Base-by-base conservation (phyloP, 108 stramenopile genomes). In the Cyclotella sp. region DNA sequence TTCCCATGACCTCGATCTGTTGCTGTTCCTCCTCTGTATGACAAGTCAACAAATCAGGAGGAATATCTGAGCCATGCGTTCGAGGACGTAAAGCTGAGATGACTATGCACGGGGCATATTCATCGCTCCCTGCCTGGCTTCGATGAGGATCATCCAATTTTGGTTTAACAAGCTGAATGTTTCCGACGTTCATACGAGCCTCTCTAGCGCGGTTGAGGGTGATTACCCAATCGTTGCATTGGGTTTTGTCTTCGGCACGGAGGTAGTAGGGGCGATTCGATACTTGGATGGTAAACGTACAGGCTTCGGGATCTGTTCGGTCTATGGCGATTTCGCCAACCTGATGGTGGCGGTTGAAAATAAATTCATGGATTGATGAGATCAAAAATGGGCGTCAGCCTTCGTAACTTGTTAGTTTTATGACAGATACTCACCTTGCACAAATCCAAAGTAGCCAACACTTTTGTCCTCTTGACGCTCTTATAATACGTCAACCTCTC, bases 401-500 rank as follows among this genome's bases (percentile, higher is more conserved):
- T 6, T 5, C 2, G 4, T 5, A 6, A 34, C 34, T 34, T 6
- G 34, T 34, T 34, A 34, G 34, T 34, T 34, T 34, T 51, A 8
- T 51, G 3, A 51, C 3, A 3, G 65, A 12, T 3, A 76, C 85
- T 54, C 61, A 88, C 88, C 89, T 92, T 94, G 43, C 84, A 84
- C 43, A 95, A 81, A 85, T 95, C 94, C 51, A 95, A 75, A 22
- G 90, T 89, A n/a, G 94, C 94, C 55, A 95, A 74, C 24, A 91
- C 73, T 81, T 98, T 98, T 15, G 87, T 87, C 76, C 94, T 87
- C 78, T 97, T 97, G 55, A 84, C 89, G 29, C 87, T 89, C 89
- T 99, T 99, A 85, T 95, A 99, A 79, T 99, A 99, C n/a, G 97
- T 92, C 34, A 99, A 78, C 71, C 92, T 90, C 77, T 95, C 91